Evolutionary conservation across 208 protist genomes (phyloP), one percentile per base, ranked within the genome.

Genomic region (Angomonas ambiguus): DNA sequence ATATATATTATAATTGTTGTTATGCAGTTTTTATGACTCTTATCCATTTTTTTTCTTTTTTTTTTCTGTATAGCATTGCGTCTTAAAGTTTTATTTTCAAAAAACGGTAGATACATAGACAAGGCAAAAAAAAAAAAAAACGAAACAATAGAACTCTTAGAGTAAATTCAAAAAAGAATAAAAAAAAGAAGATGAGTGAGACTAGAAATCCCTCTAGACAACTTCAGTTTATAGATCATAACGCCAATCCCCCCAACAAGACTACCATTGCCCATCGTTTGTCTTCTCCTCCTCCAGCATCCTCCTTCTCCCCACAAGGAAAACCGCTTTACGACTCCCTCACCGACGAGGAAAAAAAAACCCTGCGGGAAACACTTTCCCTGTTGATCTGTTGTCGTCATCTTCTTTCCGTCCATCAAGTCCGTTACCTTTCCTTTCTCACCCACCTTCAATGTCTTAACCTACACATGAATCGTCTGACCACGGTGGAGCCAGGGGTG

Each of bases 391-490:
- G 79, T 58, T 82, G 81, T 24, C 80, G 77, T 3, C 73, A 83
- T 30, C 64, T 92, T 24, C 60, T 83, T n/a, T 88, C 83, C 3
- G 75, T 94, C 22, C 56, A 53, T 5, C 83, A 91, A 49, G 86
- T 94, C 24, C 77, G 81, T 31, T 62, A 87, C 62, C 58, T 94
- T 20, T 45, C 72, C 13, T 49, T 71, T 35, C 89, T 92, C 83
- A 66, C 20, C 22, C 8, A 74, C 16, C 65, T 94, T 51, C 63
- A 63, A 33, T 79, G 72, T 11, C 73, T 94, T 4, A 92, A 81
- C 49, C 70, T 88, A 27, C 88, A 94, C 77, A 92, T 92, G 85
- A 94, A 94, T 64, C 69, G 57, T 13, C 76, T 94, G 62, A 76
- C 64, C 24, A 49, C 57, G 2, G 41, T 88, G 2, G 79, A 85